phyloP scores from a whole-genome alignment of 768 basidiomycete species.

The Agaricus sinodeliciosus region DNA sequence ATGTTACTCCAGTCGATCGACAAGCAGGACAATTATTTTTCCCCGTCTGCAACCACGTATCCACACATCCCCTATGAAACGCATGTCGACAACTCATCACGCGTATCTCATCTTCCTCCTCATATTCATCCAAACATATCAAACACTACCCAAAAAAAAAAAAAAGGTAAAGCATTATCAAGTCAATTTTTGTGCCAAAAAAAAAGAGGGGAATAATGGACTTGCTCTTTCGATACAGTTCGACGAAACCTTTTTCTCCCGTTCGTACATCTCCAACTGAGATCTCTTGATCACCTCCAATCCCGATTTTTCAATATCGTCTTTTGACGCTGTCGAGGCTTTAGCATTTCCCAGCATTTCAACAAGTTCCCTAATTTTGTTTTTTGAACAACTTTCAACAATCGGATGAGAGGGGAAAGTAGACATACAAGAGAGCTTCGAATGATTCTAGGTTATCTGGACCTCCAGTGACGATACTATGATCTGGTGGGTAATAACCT shows the following conservation, averaged over 20 bases:
- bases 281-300: conserved; percentile 65
- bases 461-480: conserved; percentile 79
- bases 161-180: too few relatives aligned
- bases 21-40: conserved; percentile 92
- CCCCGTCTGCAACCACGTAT: conserved; percentile 80
- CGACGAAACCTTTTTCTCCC: conserved; percentile 56
- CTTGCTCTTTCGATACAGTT: conserved; percentile 81
- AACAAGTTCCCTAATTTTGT: conserved; percentile 57
- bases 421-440: conserved; percentile 64
- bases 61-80: conserved; percentile 88
- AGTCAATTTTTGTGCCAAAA: too few relatives aligned
- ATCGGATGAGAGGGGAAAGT: conserved; percentile 6
- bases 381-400: neutral
- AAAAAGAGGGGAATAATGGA: too few relatives aligned
- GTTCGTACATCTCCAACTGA: conserved; percentile 48
- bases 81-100: conserved; percentile 79
- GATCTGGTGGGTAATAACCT: conserved; percentile 92
- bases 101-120: conserved; percentile 68
- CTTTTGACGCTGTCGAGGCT: conserved; percentile 73
- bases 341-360: conserved; percentile 80
- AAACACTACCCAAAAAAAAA: too few relatives aligned
- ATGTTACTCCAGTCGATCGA: conserved; percentile 39
- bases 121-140: conserved; percentile 87
- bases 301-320: conserved; percentile 82
- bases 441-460: conserved; percentile 69